Conservation (phyloP, 2,329 filamentous ascomycete genomes). For the Talaromyces sp. region DNA sequence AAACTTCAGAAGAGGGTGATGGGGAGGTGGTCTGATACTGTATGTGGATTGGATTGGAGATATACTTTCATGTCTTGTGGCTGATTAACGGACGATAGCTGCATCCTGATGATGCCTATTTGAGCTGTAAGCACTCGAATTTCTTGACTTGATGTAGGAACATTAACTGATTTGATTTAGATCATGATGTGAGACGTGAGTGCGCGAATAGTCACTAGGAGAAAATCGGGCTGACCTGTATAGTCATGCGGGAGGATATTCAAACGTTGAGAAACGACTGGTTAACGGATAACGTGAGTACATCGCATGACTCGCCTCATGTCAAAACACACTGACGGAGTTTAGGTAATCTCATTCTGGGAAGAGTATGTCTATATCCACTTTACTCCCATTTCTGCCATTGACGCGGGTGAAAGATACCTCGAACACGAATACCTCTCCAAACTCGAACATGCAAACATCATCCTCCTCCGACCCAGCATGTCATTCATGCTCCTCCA, state of each 20-base stretch:
- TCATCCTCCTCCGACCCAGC: constrained; percentile 82
- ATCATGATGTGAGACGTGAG: constrained; percentile 62
- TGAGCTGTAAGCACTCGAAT: constrained; percentile 55
- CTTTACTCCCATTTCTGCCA: not conserved
- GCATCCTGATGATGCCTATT: constrained; percentile 61
- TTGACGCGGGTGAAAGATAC: constrained; percentile 46
- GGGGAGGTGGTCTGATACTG: constrained; percentile 34
- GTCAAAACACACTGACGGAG: constrained; percentile 22
- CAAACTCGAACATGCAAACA: constrained; percentile 74
- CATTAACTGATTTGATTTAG: constrained; percentile 36
- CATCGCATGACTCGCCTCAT: not conserved
- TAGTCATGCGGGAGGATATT: constrained; percentile 85
- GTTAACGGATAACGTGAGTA: constrained; percentile 85
- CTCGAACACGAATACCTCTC: constrained; percentile 83
- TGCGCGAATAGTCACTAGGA: constrained; percentile 15
- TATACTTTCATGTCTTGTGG: not conserved
- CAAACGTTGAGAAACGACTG: constrained; percentile 86
- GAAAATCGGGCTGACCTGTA: not conserved
- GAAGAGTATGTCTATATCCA: constrained; percentile 64
- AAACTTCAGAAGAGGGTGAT: constrained; percentile 35
- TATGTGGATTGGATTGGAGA: constrained; percentile 24
- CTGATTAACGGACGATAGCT: constrained; percentile 26
- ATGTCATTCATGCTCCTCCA: constrained; percentile 91
- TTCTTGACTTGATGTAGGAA: not conserved
- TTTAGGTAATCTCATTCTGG: constrained; percentile 91